Percentiles rank a stretch among this genome's conserved stretches.
These are phyloP conservation scores for Sisymbrium altissimum DNA, from an alignment of 345 rosid genomes.

Conservation along the genomic window DNA sequence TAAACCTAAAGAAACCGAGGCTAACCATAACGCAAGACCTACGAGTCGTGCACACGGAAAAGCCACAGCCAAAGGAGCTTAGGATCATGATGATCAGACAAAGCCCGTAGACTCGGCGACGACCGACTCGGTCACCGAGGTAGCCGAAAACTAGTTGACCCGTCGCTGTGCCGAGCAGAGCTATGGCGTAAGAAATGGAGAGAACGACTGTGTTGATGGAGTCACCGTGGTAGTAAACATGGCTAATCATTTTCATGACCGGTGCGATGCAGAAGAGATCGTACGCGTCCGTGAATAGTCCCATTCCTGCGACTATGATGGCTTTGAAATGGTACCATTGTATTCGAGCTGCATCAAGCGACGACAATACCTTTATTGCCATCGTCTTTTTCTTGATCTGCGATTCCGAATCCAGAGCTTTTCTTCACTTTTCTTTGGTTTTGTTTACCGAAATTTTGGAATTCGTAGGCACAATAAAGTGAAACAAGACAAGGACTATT, in stretches of 20 bases:
- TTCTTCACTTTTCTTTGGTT: neutral
- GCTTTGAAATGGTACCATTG: constrained; percentile 53
- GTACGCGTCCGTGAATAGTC: constrained; percentile 51
- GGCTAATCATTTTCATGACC: constrained; percentile 46
- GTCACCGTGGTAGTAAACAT: constrained; percentile 30
- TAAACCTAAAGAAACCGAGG: constrained; percentile 64
- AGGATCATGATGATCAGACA: constrained; percentile 54
- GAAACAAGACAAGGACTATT: constrained; percentile 4
- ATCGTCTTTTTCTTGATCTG: constrained; percentile 29
- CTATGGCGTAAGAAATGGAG: constrained; percentile 40
- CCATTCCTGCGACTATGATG: constrained; percentile 48
- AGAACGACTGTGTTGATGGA: constrained; percentile 29
- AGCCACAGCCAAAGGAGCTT: constrained; percentile 65
- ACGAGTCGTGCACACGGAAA: constrained; percentile 54
- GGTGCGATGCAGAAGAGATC: constrained; percentile 50
- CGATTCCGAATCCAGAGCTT: constrained; percentile 32
- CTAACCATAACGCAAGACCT: constrained; percentile 51
- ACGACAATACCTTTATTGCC: constrained; percentile 22
- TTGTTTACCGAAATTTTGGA: neutral
- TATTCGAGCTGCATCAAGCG: constrained; percentile 43
- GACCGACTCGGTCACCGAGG: constrained; percentile 59
- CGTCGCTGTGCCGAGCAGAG: constrained; percentile 55
- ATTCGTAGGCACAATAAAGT: neutral
- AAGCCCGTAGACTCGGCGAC: constrained; percentile 63
- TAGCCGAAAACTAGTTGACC: constrained; percentile 66